phyloP scores from a whole-genome alignment of 352 stramenopile genomes.

The Pythium plurisporium region DNA sequence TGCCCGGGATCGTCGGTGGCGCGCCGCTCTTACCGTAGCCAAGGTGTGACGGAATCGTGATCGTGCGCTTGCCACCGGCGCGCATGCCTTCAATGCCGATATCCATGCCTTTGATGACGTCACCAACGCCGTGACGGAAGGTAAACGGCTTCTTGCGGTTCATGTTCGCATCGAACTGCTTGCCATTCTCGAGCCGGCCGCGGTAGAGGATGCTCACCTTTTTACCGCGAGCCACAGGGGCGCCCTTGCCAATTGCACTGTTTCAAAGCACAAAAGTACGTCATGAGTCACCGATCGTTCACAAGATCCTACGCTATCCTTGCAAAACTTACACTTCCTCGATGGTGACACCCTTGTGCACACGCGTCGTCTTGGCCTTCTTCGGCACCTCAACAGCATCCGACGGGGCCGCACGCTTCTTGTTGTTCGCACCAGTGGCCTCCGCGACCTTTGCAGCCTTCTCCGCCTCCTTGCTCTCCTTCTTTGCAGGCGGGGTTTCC shows the following conservation, averaged over 20 bases:
- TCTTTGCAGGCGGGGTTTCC: constrained; percentile 31
- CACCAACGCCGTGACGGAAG: constrained; percentile 79
- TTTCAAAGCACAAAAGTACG: neutral
- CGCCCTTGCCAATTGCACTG: constrained; percentile 71
- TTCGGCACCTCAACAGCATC: constrained; percentile 68
- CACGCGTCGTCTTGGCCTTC: constrained; percentile 64
- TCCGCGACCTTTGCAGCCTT: constrained; percentile 53
- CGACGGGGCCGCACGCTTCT: constrained; percentile 62
- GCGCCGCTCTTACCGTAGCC: constrained; percentile 90
- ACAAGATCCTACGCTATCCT: neutral
- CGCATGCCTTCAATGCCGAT: constrained; percentile 90
- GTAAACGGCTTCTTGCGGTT: constrained; percentile 84
- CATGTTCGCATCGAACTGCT: constrained; percentile 77
- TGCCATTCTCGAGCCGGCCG: constrained; percentile 75
- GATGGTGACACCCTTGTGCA: constrained; percentile 79
- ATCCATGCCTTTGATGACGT: constrained; percentile 96
- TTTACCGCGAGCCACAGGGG: constrained; percentile 43
- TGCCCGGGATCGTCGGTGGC: constrained; percentile 80
- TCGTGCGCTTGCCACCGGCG: constrained; percentile 87
- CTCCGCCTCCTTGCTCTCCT: constrained; percentile 39
- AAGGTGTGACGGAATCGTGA: constrained; percentile 91
- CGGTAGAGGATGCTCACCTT: constrained; percentile 84
- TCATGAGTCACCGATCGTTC: neutral
- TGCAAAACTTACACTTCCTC: constrained; percentile 55
- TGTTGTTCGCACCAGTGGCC: constrained; percentile 27